These are phyloP conservation scores for Monascus ruber DNA, from an alignment of 2,329 filamentous ascomycete genomes.

Conservation along the genomic window DNA sequence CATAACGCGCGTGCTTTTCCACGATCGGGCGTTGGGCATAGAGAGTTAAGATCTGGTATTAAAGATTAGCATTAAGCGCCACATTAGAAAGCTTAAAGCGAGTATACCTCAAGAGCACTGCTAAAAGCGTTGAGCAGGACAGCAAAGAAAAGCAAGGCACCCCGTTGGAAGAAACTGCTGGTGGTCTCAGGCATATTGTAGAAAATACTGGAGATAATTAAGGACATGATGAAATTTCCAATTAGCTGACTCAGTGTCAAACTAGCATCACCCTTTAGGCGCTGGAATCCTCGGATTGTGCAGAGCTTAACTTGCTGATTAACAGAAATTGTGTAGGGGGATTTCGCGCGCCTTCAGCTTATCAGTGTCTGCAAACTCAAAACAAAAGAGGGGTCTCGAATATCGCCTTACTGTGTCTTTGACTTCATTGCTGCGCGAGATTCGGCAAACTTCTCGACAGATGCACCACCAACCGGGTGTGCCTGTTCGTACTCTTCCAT, in stretches of 20 bases:
- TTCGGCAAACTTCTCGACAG: slow-evolving; percentile 28
- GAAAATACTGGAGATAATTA: slow-evolving; percentile 73
- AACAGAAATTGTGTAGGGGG: slow-evolving; percentile 74
- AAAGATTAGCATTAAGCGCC: slow-evolving; percentile 6
- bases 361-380: background rate
- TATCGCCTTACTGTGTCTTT: slow-evolving; percentile 21
- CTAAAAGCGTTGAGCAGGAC: slow-evolving; percentile 77
- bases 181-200: slow-evolving; percentile 60
- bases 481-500: slow-evolving; percentile 34
- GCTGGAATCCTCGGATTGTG: slow-evolving; percentile 66
- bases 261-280: slow-evolving; percentile 64
- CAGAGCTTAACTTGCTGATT: slow-evolving; percentile 66
- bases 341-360: slow-evolving; percentile 45
- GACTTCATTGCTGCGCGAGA: slow-evolving; percentile 34
- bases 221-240: slow-evolving; percentile 62
- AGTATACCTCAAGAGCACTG: slow-evolving; percentile 56
- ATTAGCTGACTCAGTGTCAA: slow-evolving; percentile 55
- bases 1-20: slow-evolving; percentile 78
- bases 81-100: no score
- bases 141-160: slow-evolving; percentile 76
- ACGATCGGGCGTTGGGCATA: slow-evolving; percentile 86
- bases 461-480: slow-evolving; percentile 32
- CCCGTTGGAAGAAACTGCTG: slow-evolving; percentile 64
- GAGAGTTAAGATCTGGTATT: slow-evolving; percentile 59
- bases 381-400: no score